phyloP scores from a whole-genome alignment of 495 filamentous ascomycete genomes.

The Mycothermus thermophilus region DNA sequence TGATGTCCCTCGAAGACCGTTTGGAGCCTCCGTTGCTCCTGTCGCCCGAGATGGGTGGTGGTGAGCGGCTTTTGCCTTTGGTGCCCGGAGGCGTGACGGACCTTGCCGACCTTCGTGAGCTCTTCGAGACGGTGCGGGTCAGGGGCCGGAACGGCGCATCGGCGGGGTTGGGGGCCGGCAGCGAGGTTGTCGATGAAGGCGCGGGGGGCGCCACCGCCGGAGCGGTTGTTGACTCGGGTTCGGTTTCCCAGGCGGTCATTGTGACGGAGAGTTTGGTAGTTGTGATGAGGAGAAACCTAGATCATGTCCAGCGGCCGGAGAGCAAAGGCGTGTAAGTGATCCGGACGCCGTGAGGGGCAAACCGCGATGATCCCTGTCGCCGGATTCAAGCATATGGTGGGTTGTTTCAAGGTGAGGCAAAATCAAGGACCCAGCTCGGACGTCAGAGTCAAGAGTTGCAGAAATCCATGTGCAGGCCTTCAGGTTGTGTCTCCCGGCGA shows the following conservation, averaged over 20 bases:
- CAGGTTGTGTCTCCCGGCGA: too few species aligned
- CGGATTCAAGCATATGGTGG: slow-evolving; percentile 1
- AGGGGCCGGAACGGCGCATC: slow-evolving; percentile 53
- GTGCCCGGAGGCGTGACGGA: slow-evolving; percentile 45
- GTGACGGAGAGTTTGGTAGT: too few species aligned
- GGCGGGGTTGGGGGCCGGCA: slow-evolving; percentile 35
- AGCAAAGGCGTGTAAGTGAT: slow-evolving; percentile 2
- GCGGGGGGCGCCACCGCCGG: slow-evolving; percentile 45
- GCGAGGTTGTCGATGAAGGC: too few species aligned
- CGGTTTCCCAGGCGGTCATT: slow-evolving; percentile 42
- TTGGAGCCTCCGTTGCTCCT: slow-evolving; percentile 33
- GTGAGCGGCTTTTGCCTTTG: slow-evolving; percentile 43
- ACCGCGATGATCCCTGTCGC: slow-evolving; percentile 6
- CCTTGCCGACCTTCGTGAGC: slow-evolving; percentile 36
- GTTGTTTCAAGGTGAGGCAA: slow-evolving; percentile 6
- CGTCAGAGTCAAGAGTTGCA: too few species aligned
- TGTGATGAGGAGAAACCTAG: slow-evolving; percentile 4
- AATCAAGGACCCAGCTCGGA: too few species aligned
- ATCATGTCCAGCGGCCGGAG: slow-evolving; percentile 8
- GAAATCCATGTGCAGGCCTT: too few species aligned
- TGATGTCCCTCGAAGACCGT: slow-evolving; percentile 41
- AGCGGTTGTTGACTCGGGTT: slow-evolving; percentile 36
- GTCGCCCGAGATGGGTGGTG: slow-evolving; percentile 43
- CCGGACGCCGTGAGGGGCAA: background rate
- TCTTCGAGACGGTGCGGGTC: slow-evolving; percentile 43